phyloP scores from a whole-genome alignment of 257 asterid species.

The Mentha longifolia region DNA sequence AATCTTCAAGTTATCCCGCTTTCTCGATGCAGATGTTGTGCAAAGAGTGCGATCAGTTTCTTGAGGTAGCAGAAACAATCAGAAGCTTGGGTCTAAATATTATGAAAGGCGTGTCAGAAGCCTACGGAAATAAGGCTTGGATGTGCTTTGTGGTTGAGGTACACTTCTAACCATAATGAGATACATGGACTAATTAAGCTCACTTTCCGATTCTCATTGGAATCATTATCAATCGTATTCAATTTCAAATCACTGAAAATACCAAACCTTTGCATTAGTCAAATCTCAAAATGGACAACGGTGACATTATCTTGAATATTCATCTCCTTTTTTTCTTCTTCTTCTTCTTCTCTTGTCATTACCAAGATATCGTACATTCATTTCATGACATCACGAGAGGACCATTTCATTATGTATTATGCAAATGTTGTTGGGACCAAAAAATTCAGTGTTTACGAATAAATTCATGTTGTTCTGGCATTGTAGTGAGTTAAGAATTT shows the following conservation, averaged over 20 bases:
- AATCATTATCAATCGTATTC: neutral
- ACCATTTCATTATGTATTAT: no score
- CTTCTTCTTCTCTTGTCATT: no score
- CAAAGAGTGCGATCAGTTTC: conserved; percentile 73
- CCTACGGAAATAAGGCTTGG: conserved; percentile 69
- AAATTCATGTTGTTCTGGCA: no score
- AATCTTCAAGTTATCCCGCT: conserved; percentile 12
- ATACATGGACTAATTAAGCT: conserved; percentile 1
- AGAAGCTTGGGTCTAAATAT: conserved; percentile 83
- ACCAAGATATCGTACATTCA: no score
- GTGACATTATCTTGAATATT: neutral
- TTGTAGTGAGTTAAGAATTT: no score
- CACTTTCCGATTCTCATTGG: neutral
- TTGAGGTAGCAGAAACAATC: conserved; percentile 83
- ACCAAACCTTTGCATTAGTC: neutral
- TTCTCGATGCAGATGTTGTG: conserved; percentile 68
- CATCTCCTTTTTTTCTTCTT: no score
- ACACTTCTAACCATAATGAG: conserved; percentile 26
- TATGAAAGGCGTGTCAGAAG: conserved; percentile 82
- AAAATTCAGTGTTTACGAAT: no score
- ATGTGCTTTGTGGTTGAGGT: conserved; percentile 97
- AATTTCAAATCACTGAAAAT: neutral
- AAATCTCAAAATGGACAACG: conserved; percentile 2
- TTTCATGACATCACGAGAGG: no score
- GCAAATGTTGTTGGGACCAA: no score